Evolutionary conservation across 257 asterid species (phyloP).

Genomic region (Ilex asprella): DNA sequence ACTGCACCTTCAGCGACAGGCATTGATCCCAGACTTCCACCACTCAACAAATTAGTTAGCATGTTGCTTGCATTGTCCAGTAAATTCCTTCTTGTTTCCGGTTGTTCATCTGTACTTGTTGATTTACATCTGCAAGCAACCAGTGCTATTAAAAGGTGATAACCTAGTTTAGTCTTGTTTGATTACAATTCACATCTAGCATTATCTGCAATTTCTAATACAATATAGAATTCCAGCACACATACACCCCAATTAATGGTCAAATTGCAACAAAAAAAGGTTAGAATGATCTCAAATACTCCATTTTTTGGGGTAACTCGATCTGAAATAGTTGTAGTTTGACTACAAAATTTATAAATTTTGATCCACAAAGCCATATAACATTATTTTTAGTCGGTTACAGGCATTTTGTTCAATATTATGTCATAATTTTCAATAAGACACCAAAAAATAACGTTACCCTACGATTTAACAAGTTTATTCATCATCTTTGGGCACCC

Average conservation of each 20-base stretch:
- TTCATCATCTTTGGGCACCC: too few relatives aligned
- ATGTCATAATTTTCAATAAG: background rate
- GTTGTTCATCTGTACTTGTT: constrained; percentile 49
- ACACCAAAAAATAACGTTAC: background rate
- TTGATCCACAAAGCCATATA: too few relatives aligned
- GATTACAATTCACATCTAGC: background rate
- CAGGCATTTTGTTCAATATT: too few relatives aligned
- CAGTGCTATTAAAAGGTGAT: constrained; percentile 4
- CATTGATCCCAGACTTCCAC: constrained; percentile 73
- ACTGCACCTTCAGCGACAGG: constrained; percentile 97
- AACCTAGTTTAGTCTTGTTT: background rate
- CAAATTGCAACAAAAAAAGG: too few relatives aligned
- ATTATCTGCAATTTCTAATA: constrained; percentile 1
- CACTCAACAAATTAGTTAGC: constrained; percentile 85
- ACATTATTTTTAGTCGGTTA: too few relatives aligned
- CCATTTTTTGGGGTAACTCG: too few relatives aligned
- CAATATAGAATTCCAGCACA: background rate
- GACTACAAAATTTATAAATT: too few relatives aligned
- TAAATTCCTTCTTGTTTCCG: constrained; percentile 49
- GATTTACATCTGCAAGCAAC: constrained; percentile 68
- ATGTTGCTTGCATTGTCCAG: constrained; percentile 91
- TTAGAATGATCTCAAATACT: too few relatives aligned
- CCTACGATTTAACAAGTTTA: background rate
- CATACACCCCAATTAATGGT: background rate
- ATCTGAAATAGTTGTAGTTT: too few relatives aligned